phyloP scores from a whole-genome alignment of 2,329 filamentous ascomycete genomes.

The Clonostachys rhizophaga region DNA sequence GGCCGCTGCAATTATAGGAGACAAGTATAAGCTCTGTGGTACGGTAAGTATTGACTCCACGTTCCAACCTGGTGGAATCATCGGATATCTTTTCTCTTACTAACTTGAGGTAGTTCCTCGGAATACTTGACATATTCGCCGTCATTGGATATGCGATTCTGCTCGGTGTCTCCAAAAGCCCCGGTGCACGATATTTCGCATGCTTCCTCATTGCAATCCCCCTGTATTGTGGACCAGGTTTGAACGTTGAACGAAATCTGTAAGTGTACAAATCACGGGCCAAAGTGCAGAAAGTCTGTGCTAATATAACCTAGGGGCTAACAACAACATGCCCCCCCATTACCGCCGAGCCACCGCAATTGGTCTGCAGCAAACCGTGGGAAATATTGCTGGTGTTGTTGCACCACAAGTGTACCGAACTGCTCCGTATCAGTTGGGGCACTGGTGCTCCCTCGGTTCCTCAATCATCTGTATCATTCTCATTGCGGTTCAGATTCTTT shows the following conservation, averaged over 20 bases:
- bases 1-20: background rate
- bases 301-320: constrained; percentile 21
- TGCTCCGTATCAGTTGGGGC: constrained; percentile 22
- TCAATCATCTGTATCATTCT: constrained; percentile 5
- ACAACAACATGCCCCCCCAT: constrained; percentile 37
- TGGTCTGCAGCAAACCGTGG: constrained; percentile 37
- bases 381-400: constrained; percentile 39
- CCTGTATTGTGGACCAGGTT: constrained; percentile 40
- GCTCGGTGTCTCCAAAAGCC: constrained; percentile 38
- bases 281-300: no score
- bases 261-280: background rate
- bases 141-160: constrained; percentile 41
- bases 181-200: constrained; percentile 43
- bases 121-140: constrained; percentile 11
- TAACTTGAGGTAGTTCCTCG: background rate
- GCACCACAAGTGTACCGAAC: constrained; percentile 27
- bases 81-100: background rate
- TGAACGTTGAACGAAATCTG: constrained; percentile 38
- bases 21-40: background rate
- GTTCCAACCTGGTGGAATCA: background rate
- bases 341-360: constrained; percentile 39
- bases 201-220: constrained; percentile 41
- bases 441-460: constrained; percentile 5
- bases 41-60: background rate
- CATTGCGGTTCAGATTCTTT: constrained; percentile 3